Evolutionary conservation across 2,329 filamentous ascomycete species (phyloP).

Genomic region (Cadophora sp.): DNA sequence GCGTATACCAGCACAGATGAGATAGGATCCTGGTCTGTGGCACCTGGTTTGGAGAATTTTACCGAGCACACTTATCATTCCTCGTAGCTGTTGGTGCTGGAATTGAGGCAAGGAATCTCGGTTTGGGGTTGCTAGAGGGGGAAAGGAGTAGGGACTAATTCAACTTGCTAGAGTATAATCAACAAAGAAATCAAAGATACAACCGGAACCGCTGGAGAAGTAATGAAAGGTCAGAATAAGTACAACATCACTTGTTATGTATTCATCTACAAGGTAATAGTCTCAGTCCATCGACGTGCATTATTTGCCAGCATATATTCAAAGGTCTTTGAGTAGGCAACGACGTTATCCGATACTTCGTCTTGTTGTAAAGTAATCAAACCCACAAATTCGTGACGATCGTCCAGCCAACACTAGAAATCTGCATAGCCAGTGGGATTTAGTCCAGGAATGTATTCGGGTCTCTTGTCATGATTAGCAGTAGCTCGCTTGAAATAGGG

Average conservation of each 20-base stretch:
- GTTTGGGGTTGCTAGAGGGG: background rate
- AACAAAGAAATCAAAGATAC: background rate
- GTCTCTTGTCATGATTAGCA: conserved; percentile 9
- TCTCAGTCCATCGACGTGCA: background rate
- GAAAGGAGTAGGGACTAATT: background rate
- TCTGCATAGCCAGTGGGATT: background rate
- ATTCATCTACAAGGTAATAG: background rate
- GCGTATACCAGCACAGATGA: background rate
- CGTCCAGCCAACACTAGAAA: background rate
- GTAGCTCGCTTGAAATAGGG: background rate
- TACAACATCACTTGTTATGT: background rate
- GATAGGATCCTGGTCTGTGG: background rate
- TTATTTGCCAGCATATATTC: background rate
- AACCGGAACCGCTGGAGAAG: background rate
- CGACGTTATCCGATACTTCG: background rate
- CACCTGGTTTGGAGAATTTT: no score
- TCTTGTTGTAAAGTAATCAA: background rate
- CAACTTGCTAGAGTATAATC: background rate
- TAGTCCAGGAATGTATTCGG: conserved; percentile 10
- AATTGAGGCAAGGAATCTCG: background rate
- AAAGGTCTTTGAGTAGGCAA: background rate
- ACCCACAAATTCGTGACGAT: background rate
- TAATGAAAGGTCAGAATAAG: background rate
- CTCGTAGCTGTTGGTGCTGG: background rate
- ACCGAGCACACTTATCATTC: background rate